Percentiles rank a stretch among this genome's conserved stretches.
These are phyloP conservation scores for Podospora appendiculata DNA, from an alignment of 495 filamentous ascomycete species.

Conservation along the genomic window DNA sequence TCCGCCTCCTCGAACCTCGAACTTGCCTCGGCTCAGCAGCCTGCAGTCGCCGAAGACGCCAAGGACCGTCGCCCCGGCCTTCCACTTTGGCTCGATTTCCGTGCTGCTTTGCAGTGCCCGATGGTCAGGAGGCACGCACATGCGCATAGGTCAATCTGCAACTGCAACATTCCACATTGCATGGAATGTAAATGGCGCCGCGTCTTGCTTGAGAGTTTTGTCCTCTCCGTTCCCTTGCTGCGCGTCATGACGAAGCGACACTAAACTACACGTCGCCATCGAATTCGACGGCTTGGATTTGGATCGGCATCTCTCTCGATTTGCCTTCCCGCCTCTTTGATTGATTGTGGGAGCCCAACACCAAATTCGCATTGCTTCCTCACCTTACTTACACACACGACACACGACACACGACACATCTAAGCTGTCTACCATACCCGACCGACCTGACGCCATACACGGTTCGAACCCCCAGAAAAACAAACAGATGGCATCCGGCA, in stretches of 20 bases:
- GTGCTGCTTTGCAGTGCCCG: too few species aligned
- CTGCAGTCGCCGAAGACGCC: background rate
- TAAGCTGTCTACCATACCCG: too few species aligned
- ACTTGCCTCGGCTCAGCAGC: background rate
- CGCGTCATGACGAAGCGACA: background rate
- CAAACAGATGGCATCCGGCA: conserved; percentile 26
- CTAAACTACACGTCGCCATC: background rate
- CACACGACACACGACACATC: too few species aligned
- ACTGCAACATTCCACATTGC: background rate
- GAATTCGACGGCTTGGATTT: background rate
- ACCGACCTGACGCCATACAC: too few species aligned
- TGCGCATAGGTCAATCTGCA: too few species aligned
- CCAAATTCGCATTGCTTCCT: background rate
- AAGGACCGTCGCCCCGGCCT: background rate
- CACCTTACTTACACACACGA: background rate
- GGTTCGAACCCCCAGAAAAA: too few species aligned
- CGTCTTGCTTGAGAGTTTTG: background rate
- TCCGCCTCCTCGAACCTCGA: background rate
- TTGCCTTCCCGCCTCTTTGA: too few species aligned
- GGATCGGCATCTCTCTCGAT: too few species aligned
- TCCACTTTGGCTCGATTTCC: too few species aligned
- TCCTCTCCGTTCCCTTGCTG: background rate
- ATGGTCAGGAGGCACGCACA: too few species aligned
- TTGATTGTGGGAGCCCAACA: too few species aligned
- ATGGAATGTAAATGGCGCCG: background rate